Conservation (phyloP, 352 stramenopile genomes). For the Globisporangium heterothallicum region DNA sequence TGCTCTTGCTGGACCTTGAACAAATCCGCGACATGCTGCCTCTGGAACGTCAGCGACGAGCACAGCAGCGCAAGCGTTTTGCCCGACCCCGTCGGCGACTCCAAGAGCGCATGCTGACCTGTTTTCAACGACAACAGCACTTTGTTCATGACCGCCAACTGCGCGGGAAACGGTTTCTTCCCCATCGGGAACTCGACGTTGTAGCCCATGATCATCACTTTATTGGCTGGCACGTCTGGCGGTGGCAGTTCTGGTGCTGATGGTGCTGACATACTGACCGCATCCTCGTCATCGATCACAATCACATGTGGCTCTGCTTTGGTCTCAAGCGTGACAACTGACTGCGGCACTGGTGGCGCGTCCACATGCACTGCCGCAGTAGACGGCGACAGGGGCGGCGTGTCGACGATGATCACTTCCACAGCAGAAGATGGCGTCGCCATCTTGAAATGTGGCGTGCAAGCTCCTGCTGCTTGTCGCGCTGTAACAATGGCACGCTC, state of each 20-base stretch:
- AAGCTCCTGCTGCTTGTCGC: too few species aligned
- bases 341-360: too few species aligned
- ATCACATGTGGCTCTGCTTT: too few species aligned
- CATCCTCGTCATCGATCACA: too few species aligned
- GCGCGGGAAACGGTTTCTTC: slow-evolving; percentile 80
- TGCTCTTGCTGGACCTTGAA: slow-evolving; percentile 19
- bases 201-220: slow-evolving; percentile 84
- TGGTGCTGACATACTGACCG: neutral
- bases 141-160: slow-evolving; percentile 86
- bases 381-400: too few species aligned
- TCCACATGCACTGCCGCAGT: too few species aligned
- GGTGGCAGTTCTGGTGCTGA: neutral
- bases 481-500: too few species aligned
- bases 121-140: slow-evolving; percentile 77
- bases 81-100: slow-evolving; percentile 78
- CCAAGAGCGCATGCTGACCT: slow-evolving; percentile 73
- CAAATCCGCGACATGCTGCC: slow-evolving; percentile 42
- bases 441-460: too few species aligned
- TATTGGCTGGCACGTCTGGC: slow-evolving; percentile 2
- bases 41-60: slow-evolving; percentile 78
- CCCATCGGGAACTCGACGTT: slow-evolving; percentile 67
- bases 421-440: too few species aligned
- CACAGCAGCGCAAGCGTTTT: slow-evolving; percentile 85
- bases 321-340: too few species aligned
- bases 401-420: too few species aligned